Conservation (phyloP, 495 filamentous ascomycete species). For the Physcia stellaris region DNA sequence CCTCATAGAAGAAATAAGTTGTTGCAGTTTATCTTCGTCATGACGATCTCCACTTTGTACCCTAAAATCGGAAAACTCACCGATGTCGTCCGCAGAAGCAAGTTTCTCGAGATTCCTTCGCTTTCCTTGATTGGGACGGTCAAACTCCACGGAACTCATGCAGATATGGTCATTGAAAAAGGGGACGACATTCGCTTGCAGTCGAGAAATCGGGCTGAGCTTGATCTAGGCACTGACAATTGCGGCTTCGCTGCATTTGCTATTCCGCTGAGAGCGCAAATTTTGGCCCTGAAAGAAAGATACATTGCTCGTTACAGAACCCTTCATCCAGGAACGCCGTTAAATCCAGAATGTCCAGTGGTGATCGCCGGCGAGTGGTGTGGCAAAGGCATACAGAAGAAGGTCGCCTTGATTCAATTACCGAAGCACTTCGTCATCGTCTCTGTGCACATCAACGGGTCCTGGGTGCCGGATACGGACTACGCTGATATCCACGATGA, state of each 20-base stretch:
- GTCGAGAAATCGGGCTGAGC: constrained; percentile 15
- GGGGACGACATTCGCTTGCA: constrained; percentile 17
- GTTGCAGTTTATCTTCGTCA: no score
- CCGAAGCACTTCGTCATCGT: constrained; percentile 20
- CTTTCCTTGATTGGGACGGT: constrained; percentile 20
- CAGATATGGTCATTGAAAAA: constrained; percentile 19
- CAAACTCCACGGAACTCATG: constrained; percentile 24
- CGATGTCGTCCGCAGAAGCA: constrained; percentile 4
- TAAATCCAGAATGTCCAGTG: constrained; percentile 11
- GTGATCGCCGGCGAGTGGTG: constrained; percentile 26
- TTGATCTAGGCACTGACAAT: constrained; percentile 12
- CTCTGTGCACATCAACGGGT: constrained; percentile 17
- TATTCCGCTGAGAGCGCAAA: neutral
- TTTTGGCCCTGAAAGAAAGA: constrained; percentile 8
- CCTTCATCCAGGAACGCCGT: constrained; percentile 9
- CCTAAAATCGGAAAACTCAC: constrained; percentile 9
- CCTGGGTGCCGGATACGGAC: constrained; percentile 15
- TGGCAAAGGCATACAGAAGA: constrained; percentile 21
- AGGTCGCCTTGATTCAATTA: constrained; percentile 16
- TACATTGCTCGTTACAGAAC: constrained; percentile 6
- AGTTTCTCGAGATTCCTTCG: neutral
- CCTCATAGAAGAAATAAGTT: no score
- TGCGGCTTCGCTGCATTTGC: constrained; percentile 12
- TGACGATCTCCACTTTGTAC: constrained; percentile 5
- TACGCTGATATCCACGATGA: constrained; percentile 17